Evolutionary conservation across 306 rosid genomes (phyloP).

Genomic region (Pyrus communis): DNA sequence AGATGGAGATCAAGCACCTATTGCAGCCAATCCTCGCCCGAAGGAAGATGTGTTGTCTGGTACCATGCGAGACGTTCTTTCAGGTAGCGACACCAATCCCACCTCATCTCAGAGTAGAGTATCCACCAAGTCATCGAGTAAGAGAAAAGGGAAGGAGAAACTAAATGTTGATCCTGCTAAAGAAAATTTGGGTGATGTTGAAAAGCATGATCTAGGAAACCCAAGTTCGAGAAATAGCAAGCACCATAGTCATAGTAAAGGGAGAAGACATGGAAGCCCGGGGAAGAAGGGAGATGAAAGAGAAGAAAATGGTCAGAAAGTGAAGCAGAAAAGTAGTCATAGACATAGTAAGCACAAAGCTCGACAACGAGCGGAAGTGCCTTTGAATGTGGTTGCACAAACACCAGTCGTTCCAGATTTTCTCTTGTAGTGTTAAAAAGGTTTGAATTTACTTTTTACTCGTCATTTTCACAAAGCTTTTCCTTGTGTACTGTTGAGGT

Average conservation of each 20-base stretch:
- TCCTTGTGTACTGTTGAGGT: constrained; percentile 19
- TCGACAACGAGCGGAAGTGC: constrained; percentile 53
- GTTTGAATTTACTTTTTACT: constrained; percentile 20
- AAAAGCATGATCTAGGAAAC: constrained; percentile 34
- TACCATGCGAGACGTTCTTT: constrained; percentile 60
- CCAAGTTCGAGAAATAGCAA: constrained; percentile 52
- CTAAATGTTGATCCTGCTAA: constrained; percentile 29
- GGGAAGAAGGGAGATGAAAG: constrained; percentile 42
- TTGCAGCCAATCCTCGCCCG: constrained; percentile 33
- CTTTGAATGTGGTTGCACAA: constrained; percentile 59
- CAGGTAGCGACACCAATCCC: constrained; percentile 36
- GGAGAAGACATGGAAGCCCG: constrained; percentile 47
- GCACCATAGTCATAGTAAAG: constrained; percentile 43
- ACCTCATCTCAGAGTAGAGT: constrained; percentile 32
- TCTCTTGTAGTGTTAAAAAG: constrained; percentile 48
- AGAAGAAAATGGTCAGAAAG: constrained; percentile 43
- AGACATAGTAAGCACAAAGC: constrained; percentile 51
- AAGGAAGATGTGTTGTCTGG: constrained; percentile 65
- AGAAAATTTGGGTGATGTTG: constrained; percentile 48
- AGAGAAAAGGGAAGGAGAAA: constrained; percentile 67
- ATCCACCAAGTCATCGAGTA: constrained; percentile 38
- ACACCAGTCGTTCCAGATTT: constrained; percentile 78
- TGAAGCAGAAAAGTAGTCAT: constrained; percentile 55
- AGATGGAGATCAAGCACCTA: constrained; percentile 58
- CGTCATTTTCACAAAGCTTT: constrained; percentile 10